phyloP scores from a whole-genome alignment of 208 protist genomes.

The Leishmania major region DNA sequence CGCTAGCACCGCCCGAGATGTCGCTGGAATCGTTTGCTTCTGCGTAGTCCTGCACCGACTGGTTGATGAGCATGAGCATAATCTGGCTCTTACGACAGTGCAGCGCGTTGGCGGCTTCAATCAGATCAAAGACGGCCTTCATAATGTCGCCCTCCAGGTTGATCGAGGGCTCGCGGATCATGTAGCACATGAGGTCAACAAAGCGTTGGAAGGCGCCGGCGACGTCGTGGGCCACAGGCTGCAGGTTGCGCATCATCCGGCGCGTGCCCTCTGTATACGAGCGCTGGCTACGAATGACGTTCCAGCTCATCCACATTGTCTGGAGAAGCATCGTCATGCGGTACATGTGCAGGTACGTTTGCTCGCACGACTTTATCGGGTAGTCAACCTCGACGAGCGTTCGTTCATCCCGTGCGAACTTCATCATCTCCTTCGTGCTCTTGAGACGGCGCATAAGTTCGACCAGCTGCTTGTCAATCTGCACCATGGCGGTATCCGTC shows the following conservation, averaged over 20 bases:
- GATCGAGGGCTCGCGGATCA: conserved; percentile 59
- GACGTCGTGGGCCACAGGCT: conserved; percentile 66
- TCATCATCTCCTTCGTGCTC: conserved; percentile 73
- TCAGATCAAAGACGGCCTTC: conserved; percentile 72
- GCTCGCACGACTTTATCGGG: conserved; percentile 70
- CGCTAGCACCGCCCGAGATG: background rate
- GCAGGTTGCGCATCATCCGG: conserved; percentile 63
- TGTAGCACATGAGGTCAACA: conserved; percentile 68
- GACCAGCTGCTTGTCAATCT: conserved; percentile 48
- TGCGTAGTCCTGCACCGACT: conserved; percentile 44
- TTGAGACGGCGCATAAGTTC: conserved; percentile 68
- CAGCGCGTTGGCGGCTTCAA: conserved; percentile 57
- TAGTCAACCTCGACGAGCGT: conserved; percentile 73
- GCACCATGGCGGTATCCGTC: conserved; percentile 49
- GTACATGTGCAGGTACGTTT: conserved; percentile 70
- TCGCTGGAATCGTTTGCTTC: conserved; percentile 10
- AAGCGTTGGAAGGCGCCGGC: conserved; percentile 66
- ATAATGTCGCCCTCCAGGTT: conserved; percentile 78
- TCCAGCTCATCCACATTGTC: conserved; percentile 88
- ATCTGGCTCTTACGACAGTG: conserved; percentile 82
- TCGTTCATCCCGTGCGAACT: conserved; percentile 78
- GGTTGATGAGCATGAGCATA: conserved; percentile 76
- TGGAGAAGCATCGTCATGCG: conserved; percentile 78
- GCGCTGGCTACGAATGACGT: conserved; percentile 74
- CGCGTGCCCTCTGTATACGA: conserved; percentile 47